These are phyloP conservation scores for Eryngium alpinum DNA, from an alignment of 140 eudicot species.

Conservation along the genomic window DNA sequence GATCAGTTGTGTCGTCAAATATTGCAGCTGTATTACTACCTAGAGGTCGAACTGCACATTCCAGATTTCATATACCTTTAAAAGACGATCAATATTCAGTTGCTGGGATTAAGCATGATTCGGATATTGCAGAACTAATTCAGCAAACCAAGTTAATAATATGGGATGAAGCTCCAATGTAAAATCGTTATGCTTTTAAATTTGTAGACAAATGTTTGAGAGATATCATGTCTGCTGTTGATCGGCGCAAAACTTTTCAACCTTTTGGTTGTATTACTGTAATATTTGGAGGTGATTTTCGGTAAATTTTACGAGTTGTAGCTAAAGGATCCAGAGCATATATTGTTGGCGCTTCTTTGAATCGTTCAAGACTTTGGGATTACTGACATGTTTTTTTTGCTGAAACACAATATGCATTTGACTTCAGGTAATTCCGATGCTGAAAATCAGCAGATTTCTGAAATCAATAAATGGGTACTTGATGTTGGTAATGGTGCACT, in stretches of 20 bases:
- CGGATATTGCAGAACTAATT: neutral
- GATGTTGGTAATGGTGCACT: neutral
- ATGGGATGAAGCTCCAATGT: neutral
- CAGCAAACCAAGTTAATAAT: neutral
- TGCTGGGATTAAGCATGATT: neutral
- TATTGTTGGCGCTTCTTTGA: neutral
- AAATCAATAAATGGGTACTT: neutral
- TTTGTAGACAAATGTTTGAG: neutral
- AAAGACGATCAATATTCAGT: neutral
- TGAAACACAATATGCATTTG: neutral
- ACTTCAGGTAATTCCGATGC: neutral
- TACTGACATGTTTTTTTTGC: neutral
- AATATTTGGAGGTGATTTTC: neutral
- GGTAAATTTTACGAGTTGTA: neutral
- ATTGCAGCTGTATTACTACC: neutral
- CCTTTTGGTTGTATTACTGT: neutral
- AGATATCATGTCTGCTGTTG: neutral
- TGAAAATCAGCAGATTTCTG: neutral
- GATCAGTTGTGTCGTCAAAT: neutral
- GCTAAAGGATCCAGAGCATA: neutral
- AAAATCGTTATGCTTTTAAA: neutral
- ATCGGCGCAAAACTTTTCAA: neutral
- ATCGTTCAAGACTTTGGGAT: neutral
- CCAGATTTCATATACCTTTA: neutral
- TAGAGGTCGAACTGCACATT: neutral